A percentile compares a stretch with the other conserved stretches of the same genome.
phyloP scores from a whole-genome alignment of 129 eudicot genomes.

The Saussurea involucrata region DNA sequence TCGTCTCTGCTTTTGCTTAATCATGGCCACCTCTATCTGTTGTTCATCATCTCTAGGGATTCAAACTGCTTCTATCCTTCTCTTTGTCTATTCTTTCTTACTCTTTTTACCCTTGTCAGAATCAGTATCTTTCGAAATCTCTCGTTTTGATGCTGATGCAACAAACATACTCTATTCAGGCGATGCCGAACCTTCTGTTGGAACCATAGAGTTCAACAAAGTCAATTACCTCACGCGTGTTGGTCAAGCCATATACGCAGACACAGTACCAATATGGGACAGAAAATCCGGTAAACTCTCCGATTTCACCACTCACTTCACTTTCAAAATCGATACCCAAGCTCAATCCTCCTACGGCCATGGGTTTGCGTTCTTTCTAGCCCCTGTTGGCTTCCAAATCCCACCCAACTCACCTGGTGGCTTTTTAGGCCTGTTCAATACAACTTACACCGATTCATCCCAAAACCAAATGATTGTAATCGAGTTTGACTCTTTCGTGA shows the following conservation, averaged over 20 bases:
- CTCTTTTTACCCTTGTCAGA: constrained; percentile 19
- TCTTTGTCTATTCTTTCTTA: constrained; percentile 14
- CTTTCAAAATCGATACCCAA: constrained; percentile 18
- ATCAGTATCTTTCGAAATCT: constrained; percentile 29
- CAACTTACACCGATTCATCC: not conserved
- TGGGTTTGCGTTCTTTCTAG: constrained; percentile 31
- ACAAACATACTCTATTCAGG: constrained; percentile 35
- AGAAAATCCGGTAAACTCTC: constrained; percentile 6
- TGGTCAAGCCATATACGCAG: constrained; percentile 35
- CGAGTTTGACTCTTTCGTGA: constrained; percentile 32
- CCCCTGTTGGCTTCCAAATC: constrained; percentile 9
- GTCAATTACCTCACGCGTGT: constrained; percentile 26
- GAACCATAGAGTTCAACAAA: constrained; percentile 31
- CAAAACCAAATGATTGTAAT: constrained; percentile 17
- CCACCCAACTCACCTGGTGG: constrained; percentile 3
- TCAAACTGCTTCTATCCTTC: not conserved
- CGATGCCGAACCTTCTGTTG: constrained; percentile 38
- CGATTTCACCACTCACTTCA: constrained; percentile 23
- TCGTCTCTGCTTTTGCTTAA: not conserved
- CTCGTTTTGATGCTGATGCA: constrained; percentile 20
- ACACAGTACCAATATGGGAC: constrained; percentile 21
- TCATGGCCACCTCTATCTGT: constrained; percentile 21
- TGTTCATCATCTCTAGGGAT: not conserved
- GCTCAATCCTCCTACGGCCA: not conserved
- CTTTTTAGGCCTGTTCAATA: constrained; percentile 16